A percentile compares a stretch with the other conserved stretches of the same genome.
phyloP scores from a whole-genome alignment of 306 rosid genomes.

The Citrullus mucosospermus region DNA sequence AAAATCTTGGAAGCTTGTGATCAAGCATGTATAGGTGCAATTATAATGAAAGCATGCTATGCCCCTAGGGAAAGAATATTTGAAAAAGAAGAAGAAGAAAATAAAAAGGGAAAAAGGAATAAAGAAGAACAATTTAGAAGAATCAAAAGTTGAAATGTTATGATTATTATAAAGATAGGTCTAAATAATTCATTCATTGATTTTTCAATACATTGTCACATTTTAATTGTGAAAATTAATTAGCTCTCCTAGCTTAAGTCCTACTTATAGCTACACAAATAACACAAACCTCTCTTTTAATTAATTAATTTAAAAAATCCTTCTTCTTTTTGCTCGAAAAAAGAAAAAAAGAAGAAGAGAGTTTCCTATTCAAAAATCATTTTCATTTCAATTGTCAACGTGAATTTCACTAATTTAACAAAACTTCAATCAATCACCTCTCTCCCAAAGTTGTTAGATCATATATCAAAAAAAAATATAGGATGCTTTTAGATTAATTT shows the following conservation, averaged over 20 bases:
- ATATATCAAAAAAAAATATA: too few relatives aligned
- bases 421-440: too few relatives aligned
- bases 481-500: too few relatives aligned
- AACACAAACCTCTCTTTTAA: background rate
- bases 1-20: background rate
- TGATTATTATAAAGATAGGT: background rate
- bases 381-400: background rate
- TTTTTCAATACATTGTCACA: background rate
- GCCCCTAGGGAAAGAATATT: background rate
- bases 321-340: background rate
- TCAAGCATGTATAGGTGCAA: background rate
- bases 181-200: background rate
- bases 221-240: background rate
- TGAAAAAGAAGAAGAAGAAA: background rate
- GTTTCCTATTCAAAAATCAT: background rate
- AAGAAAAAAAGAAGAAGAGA: background rate
- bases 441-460: too few relatives aligned
- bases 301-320: background rate
- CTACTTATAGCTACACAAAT: background rate
- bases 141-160: background rate
- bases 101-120: background rate
- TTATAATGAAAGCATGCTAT: background rate
- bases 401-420: background rate
- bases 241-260: background rate
- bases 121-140: background rate